These are phyloP conservation scores for Trichoderma breve DNA, from an alignment of 2,329 filamentous ascomycete species.

Conservation along the genomic window DNA sequence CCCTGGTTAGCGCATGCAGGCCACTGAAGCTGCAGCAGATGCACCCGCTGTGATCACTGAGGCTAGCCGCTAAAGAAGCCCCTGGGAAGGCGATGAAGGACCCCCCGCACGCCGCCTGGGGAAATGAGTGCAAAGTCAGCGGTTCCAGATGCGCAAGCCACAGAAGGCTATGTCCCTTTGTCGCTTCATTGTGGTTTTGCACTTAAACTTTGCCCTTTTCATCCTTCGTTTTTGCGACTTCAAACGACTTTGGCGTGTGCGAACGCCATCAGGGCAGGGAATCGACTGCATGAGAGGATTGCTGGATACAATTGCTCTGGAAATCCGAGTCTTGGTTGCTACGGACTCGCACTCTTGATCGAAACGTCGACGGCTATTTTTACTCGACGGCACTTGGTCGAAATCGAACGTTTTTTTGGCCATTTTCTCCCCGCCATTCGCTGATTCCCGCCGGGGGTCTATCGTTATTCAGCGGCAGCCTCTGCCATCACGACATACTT, in stretches of 20 bases:
- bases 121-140: conserved; percentile 1
- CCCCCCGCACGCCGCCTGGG: neutral
- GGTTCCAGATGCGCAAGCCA: neutral
- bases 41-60: conserved; percentile 2
- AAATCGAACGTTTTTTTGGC: neutral
- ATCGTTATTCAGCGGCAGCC: neutral
- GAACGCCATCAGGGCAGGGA: neutral
- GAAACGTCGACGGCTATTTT: neutral
- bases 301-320: neutral
- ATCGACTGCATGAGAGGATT: neutral
- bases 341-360: neutral
- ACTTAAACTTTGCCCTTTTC: conserved; percentile 6
- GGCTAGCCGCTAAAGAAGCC: conserved; percentile 1
- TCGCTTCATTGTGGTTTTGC: neutral
- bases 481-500: neutral
- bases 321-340: neutral
- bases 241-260: neutral
- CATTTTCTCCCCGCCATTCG: neutral
- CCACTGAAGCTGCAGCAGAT: neutral
- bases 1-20: conserved; percentile 2
- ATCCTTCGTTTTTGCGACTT: neutral
- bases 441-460: neutral
- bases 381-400: neutral
- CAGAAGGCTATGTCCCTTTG: neutral
- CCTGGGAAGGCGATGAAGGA: neutral